Evolutionary conservation across 2,329 filamentous ascomycete genomes (phyloP).

Genomic region (Clathrospora elynae): DNA sequence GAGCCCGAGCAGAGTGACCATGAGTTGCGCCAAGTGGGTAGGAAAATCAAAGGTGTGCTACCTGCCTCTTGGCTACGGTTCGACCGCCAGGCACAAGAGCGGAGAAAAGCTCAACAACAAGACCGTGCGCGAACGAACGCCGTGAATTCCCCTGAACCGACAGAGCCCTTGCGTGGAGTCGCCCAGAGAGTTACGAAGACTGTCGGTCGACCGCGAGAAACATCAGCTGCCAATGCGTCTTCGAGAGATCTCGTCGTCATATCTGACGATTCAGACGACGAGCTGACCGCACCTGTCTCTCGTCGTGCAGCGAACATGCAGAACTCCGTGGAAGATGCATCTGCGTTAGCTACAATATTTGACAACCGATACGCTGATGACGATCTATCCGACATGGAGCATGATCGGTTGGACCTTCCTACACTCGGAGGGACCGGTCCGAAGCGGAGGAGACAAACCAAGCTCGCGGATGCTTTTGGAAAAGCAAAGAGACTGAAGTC

Average conservation of each 20-base stretch:
- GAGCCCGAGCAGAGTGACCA: constrained; percentile 41
- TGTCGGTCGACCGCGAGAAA: constrained; percentile 1
- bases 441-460: constrained; percentile 46
- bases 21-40: constrained; percentile 45
- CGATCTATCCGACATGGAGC: constrained; percentile 51
- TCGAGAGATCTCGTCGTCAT: constrained; percentile 34
- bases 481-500: constrained; percentile 24
- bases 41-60: constrained; percentile 55
- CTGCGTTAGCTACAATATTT: constrained; percentile 30
- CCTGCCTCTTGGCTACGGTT: constrained; percentile 58
- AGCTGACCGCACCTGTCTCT: constrained; percentile 10
- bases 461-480: constrained; percentile 45
- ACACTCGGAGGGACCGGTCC: constrained; percentile 25
- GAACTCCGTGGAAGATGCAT: constrained; percentile 23
- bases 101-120: constrained; percentile 23
- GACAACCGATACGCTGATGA: constrained; percentile 35
- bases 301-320: constrained; percentile 20
- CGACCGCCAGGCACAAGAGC: constrained; percentile 48
- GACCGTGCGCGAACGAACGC: constrained; percentile 16
- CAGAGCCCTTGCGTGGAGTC: constrained; percentile 42
- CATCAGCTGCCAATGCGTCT: neutral
- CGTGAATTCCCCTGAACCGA: constrained; percentile 26
- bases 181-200: constrained; percentile 36
- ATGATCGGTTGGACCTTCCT: constrained; percentile 51
- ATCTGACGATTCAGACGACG: constrained; percentile 47